phyloP scores from a whole-genome alignment of 768 basidiomycete species.

The Podaxis sp. region DNA sequence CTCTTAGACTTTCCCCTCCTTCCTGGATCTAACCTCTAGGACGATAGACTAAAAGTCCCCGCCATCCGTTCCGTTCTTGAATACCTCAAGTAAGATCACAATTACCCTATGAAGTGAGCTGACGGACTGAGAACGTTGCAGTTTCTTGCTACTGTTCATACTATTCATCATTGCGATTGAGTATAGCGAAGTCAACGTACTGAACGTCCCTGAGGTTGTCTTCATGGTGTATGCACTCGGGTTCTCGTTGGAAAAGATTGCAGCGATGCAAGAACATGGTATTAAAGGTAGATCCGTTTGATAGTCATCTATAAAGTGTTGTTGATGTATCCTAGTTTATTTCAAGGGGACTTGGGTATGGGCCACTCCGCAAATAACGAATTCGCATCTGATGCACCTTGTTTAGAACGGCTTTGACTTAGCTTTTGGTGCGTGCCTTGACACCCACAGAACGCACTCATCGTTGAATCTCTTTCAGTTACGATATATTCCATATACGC shows the following conservation, averaged over 20 bases:
- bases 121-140: conserved; percentile 24
- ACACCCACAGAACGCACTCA: background rate
- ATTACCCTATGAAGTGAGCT: background rate
- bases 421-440: conserved; percentile 66
- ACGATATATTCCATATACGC: conserved; percentile 79
- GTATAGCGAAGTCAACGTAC: conserved; percentile 53
- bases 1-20: conserved; percentile 1
- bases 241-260: conserved; percentile 89
- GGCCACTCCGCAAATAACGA: background rate
- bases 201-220: conserved; percentile 66
- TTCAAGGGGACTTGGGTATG: conserved; percentile 84
- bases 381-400: conserved; percentile 12
- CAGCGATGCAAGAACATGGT: conserved; percentile 95
- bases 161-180: conserved; percentile 83
- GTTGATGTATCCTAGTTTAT: conserved; percentile 51
- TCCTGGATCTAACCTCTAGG: conserved; percentile 1
- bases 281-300: conserved; percentile 60
- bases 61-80: conserved; percentile 89
- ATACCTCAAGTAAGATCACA: conserved; percentile 69
- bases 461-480: conserved; percentile 41
- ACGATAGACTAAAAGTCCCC: conserved; percentile 81
- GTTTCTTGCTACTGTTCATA: conserved; percentile 79
- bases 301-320: background rate
- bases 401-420: conserved; percentile 88
- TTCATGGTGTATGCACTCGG: conserved; percentile 85